Base-by-base conservation (phyloP, 2,329 filamentous ascomycete species). In the Aspergillus awamori region DNA sequence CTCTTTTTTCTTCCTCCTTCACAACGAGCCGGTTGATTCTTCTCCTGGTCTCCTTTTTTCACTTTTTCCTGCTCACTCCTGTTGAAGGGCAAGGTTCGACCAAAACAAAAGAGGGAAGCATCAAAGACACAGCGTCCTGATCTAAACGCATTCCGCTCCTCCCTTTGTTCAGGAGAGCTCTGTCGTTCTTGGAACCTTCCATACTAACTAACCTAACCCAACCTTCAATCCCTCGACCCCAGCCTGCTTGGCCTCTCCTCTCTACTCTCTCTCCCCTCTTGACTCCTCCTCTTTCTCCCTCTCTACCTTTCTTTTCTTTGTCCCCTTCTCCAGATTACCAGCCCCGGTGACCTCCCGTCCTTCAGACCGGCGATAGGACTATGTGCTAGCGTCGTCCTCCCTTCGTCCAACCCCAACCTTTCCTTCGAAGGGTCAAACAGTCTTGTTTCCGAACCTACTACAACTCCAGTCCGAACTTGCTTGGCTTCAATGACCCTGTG, bases 401-500 rank as follows among this genome's bases (percentile, higher is more conserved):
- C 43, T 30, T 39, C 26, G 15, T 22, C 48, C 56, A 36, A 36
- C 51, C 30, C 47, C 52, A n/a, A 7, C 38, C 53, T 30, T 33
- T 48, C 53, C 54, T 60, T 60, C 47, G 48, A 52, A 22, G 41
- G 48, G 58, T 58, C 57, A 55, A 61, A 49, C 33, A n/a, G 8
- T 30, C n/a, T 30, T 15, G 28, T 51, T n/a, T 30, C 47, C 17
- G 47, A 51, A 28, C 26, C 47, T 51, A 20, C 47, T 51, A 20
- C 41, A 22, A 45, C 20, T 45, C 41, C 41, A 36, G 41, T 45
- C 41, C 41, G 33, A 36, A 55, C 62, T 58, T 60, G 65, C 57
- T 68, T 65, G 59, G 64, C 61, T 64, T 72, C 69, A 67, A 71
- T 72, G 68, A 67, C 57, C 65, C 62, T 65, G 64, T 66, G 61